Base-by-base conservation (phyloP, 192 early-diverging fungal genomes). In the Coemansia sp. region DNA sequence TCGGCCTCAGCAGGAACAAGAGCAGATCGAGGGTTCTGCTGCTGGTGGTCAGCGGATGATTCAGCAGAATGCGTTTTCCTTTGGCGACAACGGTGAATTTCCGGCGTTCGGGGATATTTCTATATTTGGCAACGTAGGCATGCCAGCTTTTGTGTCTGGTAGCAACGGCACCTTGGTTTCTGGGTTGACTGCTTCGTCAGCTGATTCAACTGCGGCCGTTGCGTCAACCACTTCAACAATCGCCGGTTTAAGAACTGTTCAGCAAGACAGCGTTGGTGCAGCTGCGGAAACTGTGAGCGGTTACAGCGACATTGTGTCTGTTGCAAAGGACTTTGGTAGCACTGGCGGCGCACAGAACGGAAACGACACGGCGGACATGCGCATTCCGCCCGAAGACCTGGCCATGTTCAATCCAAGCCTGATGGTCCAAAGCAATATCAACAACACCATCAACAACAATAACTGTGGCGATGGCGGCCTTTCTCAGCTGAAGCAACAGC, bases 321-420 rank as follows among this genome's bases (percentile, higher is more conserved):
- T 22, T 52, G 18, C 49, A 52, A 52, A 52, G 49, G 49, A 52
- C 11, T 21, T 52, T 6, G 32, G 32, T 32, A 52, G 49, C 49
- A 22, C 19, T 52, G 21, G 19, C 7, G 49, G 11, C 16, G 32
- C 15, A 42, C 46, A 16, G 56, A 22, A 22, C 22, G 40, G 63
- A 21, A 32, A 32, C 4, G 32, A 2, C 4, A 32, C 32, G 32
- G 32, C 32, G 32, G 60, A 43, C 18, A 77, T 77, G 66, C 76
- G 76, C 15, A 63, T 67, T 47, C 70, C 70, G 2, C 70, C 66
- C 2, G 77, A 68, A 3, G 72, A 67, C 15, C 26, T 73, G 49
- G 39, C 69, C 46, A 46, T 71, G 47, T 36, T 74, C 47, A 58
- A 58, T 36, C 77, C 65, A 1, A 68, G 66, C 26, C 69, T 72